These are phyloP conservation scores for Zopfia rhizophila DNA, from an alignment of 2,329 filamentous ascomycete genomes.

Conservation along the genomic window DNA sequence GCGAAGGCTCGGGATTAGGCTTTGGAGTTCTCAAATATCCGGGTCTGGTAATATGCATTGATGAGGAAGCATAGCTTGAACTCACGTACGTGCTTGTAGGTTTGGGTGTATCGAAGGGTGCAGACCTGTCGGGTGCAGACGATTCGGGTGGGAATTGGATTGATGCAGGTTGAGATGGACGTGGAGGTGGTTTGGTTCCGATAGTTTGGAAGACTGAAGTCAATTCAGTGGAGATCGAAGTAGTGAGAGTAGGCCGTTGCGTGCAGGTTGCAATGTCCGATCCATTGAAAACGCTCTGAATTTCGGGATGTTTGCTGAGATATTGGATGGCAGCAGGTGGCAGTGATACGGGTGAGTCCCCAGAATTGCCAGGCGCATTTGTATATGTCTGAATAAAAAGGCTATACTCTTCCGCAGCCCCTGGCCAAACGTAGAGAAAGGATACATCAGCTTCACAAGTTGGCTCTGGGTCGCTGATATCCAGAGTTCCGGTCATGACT, in stretches of 20 bases:
- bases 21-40: constrained; percentile 33
- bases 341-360: constrained; percentile 23
- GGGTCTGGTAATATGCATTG: constrained; percentile 36
- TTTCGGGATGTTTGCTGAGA: constrained; percentile 31
- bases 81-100: constrained; percentile 34
- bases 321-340: constrained; percentile 35
- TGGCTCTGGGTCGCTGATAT: constrained; percentile 9
- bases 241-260: constrained; percentile 3
- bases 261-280: constrained; percentile 45
- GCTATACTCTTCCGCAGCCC: constrained; percentile 33
- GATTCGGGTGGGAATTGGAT: no score
- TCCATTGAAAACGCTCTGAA: constrained; percentile 33
- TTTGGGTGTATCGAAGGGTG: not conserved
- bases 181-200: no score
- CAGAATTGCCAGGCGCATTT: not conserved
- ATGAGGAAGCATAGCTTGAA: constrained; percentile 36
- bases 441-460: constrained; percentile 17
- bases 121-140: no score
- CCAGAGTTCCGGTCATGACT: not conserved
- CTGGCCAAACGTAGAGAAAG: constrained; percentile 30
- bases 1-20: constrained; percentile 4
- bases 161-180: no score
- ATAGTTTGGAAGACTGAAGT: no score
- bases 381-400: constrained; percentile 39
- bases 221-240: no score